A percentile compares a stretch with the other conserved stretches of the same genome.
These are phyloP conservation scores for Cladosporium sp. DNA, from an alignment of 2,329 filamentous ascomycete species.

Conservation along the genomic window DNA sequence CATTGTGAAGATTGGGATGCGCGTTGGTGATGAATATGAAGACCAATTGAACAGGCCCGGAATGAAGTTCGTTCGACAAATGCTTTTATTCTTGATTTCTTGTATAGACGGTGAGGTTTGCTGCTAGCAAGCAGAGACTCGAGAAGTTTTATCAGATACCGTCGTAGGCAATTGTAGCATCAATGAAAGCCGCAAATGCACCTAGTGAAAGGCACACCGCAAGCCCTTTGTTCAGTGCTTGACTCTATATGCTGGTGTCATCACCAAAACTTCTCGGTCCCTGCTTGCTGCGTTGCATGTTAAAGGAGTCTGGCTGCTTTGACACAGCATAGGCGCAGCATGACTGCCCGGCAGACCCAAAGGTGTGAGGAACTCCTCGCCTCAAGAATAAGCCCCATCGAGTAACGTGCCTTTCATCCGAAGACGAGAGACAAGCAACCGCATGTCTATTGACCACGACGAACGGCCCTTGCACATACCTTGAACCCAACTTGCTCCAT, in stretches of 20 bases:
- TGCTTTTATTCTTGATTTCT: neutral
- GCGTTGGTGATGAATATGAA: neutral
- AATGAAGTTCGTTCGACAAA: neutral
- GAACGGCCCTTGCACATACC: slow-evolving; percentile 62
- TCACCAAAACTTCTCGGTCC: slow-evolving; percentile 62
- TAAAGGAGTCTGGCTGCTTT: slow-evolving; percentile 60
- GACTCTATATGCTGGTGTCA: slow-evolving; percentile 93
- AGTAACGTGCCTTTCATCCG: slow-evolving; percentile 65
- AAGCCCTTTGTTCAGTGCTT: slow-evolving; percentile 72
- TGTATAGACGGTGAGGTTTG: neutral
- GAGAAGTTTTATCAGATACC: slow-evolving; percentile 42
- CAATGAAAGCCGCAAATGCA: slow-evolving; percentile 30
- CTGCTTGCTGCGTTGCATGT: slow-evolving; percentile 23
- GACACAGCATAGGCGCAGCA: slow-evolving; percentile 54
- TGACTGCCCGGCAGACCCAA: slow-evolving; percentile 39
- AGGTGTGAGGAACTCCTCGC: slow-evolving; percentile 69
- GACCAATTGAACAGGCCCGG: neutral
- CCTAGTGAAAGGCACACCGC: slow-evolving; percentile 46
- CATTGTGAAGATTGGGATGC: neutral
- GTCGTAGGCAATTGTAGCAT: slow-evolving; percentile 40
- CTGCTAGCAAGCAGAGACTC: slow-evolving; percentile 10
- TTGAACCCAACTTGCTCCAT: slow-evolving; percentile 41
- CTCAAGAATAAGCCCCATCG: slow-evolving; percentile 99
- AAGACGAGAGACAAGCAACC: slow-evolving; percentile 62
- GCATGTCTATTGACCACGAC: slow-evolving; percentile 98